Conservation (phyloP, 1,139 yeast genomes). For the Kurtzmaniella quercitrusa region DNA sequence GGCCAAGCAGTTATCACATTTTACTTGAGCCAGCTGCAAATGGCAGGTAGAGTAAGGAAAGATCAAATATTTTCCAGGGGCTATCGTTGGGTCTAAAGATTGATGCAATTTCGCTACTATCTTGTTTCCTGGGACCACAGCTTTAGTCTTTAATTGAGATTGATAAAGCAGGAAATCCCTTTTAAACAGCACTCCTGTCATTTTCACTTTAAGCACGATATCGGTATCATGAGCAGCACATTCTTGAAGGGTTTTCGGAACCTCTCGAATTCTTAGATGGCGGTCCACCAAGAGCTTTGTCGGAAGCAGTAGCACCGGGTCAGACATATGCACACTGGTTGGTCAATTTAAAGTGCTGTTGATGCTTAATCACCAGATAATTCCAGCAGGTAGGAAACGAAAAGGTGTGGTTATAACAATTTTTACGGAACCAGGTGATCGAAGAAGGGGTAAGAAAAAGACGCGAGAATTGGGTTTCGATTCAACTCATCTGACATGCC, state of each 20-base stretch:
- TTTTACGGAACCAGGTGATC: neutral
- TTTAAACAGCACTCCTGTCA: slow-evolving; percentile 26
- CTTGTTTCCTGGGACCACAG: slow-evolving; percentile 32
- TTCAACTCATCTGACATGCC: neutral
- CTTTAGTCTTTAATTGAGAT: slow-evolving; percentile 6
- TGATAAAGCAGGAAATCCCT: slow-evolving; percentile 21
- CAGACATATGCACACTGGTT: slow-evolving; percentile 2
- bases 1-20: slow-evolving; percentile 23
- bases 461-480: neutral
- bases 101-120: slow-evolving; percentile 26
- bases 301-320: slow-evolving; percentile 9
- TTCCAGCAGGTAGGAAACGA: neutral
- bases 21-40: slow-evolving; percentile 16
- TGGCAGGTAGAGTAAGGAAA: slow-evolving; percentile 37
- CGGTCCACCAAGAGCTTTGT: slow-evolving; percentile 8
- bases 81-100: slow-evolving; percentile 10
- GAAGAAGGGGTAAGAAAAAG: neutral
- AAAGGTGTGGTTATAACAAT: neutral
- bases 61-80: slow-evolving; percentile 24
- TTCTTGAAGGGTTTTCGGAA: slow-evolving; percentile 28
- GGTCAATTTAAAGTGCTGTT: neutral
- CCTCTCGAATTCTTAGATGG: slow-evolving; percentile 19
- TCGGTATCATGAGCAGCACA: slow-evolving; percentile 16
- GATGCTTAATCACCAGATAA: neutral
- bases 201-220: slow-evolving; percentile 26